Conservation (phyloP, 345 rosid genomes). For the Lenwebbia sp. region DNA sequence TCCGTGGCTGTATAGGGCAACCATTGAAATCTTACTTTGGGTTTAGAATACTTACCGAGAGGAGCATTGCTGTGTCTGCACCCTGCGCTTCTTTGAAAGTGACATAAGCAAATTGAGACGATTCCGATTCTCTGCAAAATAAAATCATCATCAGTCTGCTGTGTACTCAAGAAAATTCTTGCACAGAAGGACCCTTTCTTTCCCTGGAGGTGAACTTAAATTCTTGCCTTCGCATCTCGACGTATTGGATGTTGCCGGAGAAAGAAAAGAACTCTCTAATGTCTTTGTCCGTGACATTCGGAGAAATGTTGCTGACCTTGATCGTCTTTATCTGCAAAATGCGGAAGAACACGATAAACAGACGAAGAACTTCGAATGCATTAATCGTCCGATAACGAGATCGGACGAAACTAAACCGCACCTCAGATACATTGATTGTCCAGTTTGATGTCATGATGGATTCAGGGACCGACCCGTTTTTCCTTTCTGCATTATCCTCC, state of each 20-base stretch:
- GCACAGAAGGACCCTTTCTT: not conserved
- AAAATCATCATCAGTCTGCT: not conserved
- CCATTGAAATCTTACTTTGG: not conserved
- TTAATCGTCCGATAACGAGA: not conserved
- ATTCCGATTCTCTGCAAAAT: conserved; percentile 20
- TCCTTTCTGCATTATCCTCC: not conserved
- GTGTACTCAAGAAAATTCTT: not conserved
- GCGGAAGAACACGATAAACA: not conserved
- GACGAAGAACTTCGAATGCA: not conserved
- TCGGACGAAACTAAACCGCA: not conserved
- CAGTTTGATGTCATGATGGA: not conserved
- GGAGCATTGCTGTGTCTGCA: conserved; percentile 41
- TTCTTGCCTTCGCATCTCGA: conserved; percentile 35
- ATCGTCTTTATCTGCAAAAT: conserved; percentile 28
- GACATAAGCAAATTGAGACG: conserved; percentile 29
- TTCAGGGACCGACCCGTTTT: not conserved
- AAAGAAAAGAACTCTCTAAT: conserved; percentile 43
- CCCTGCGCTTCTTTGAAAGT: conserved; percentile 30
- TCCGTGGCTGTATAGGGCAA: not conserved
- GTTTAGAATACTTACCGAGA: conserved; percentile 20
- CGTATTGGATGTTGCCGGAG: conserved; percentile 32
- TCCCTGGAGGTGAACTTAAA: not conserved
- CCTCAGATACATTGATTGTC: not conserved
- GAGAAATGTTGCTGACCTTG: conserved; percentile 36
- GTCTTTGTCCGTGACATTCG: conserved; percentile 17